Conservation (phyloP, 306 rosid species). For the Citrullus colocynthis region DNA sequence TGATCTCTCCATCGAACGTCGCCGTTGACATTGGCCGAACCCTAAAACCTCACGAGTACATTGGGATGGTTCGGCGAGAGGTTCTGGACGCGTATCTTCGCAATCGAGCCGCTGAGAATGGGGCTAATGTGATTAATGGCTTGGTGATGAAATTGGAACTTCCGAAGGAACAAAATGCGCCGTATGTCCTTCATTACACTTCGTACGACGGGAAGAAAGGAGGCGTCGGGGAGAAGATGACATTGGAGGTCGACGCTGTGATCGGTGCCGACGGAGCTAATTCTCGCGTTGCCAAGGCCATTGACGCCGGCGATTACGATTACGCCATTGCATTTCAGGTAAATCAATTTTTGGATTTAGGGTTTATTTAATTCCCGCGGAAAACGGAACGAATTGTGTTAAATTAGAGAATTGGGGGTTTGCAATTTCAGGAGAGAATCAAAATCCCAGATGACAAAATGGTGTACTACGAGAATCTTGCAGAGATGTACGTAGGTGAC, state of each 20-base stretch:
- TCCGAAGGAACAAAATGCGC: conserved; percentile 38
- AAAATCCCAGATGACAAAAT: conserved; percentile 83
- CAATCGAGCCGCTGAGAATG: conserved; percentile 58
- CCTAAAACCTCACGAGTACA: conserved; percentile 86
- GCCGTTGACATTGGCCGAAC: conserved; percentile 88
- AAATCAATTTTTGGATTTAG: not conserved
- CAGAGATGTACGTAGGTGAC: conserved; percentile 94
- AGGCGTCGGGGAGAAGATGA: conserved; percentile 58
- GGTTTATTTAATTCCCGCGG: not conserved
- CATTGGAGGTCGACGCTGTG: conserved; percentile 83
- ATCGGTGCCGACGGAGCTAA: conserved; percentile 98
- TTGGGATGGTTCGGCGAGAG: conserved; percentile 93
- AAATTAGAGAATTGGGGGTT: not conserved
- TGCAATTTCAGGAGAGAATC: conserved; percentile 62
- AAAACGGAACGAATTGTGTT: not conserved
- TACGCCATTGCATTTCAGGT: conserved; percentile 98
- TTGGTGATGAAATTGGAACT: conserved; percentile 77
- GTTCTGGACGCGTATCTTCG: conserved; percentile 67
- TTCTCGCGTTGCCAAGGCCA: conserved; percentile 84
- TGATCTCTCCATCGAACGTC: conserved; percentile 95
- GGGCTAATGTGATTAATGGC: conserved; percentile 71
- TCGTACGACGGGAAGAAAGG: conserved; percentile 55
- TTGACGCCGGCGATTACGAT: conserved; percentile 87
- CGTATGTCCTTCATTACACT: conserved; percentile 70
- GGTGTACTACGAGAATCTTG: conserved; percentile 83